Conservation (phyloP, 208 protist genomes). For the Leishmania gerbilli region DNA sequence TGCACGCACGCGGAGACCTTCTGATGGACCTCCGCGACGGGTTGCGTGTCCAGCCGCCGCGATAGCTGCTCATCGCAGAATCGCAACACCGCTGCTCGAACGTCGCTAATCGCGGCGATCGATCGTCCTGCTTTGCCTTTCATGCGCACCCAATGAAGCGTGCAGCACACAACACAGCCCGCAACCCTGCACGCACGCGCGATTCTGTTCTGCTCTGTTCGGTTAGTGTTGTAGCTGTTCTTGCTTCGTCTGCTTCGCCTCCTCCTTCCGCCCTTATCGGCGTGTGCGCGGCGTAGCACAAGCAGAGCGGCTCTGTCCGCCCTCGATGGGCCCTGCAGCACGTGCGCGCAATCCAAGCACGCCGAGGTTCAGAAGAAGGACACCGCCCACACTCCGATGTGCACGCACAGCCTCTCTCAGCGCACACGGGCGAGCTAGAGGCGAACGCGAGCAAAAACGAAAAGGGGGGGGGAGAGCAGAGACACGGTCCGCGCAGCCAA, state of each 20-base stretch:
- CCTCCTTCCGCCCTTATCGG: neutral
- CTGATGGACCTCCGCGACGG: conserved; percentile 46
- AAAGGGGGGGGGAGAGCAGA: neutral
- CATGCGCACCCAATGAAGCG: conserved; percentile 4
- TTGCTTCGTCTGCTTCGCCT: too few relatives aligned
- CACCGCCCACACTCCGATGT: neutral
- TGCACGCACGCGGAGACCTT: conserved; percentile 47
- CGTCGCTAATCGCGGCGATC: conserved; percentile 13
- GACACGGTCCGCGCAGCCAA: neutral
- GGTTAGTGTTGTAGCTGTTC: neutral
- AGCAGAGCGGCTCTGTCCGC: neutral
- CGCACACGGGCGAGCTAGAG: neutral
- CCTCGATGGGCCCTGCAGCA: neutral
- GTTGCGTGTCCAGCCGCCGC: conserved; percentile 37
- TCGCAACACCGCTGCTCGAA: conserved; percentile 20
- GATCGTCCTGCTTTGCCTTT: conserved; percentile 1
- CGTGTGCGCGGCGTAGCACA: neutral
- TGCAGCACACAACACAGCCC: neutral
- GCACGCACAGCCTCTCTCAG: neutral
- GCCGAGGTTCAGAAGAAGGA: neutral
- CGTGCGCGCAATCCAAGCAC: neutral
- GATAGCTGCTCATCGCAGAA: conserved; percentile 27
- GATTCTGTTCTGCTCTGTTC: neutral
- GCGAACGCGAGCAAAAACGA: neutral
- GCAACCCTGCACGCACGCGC: neutral